Evolutionary conservation across 2,329 filamentous ascomycete genomes (phyloP).

Genomic region (Hymenoscyphus linearis): DNA sequence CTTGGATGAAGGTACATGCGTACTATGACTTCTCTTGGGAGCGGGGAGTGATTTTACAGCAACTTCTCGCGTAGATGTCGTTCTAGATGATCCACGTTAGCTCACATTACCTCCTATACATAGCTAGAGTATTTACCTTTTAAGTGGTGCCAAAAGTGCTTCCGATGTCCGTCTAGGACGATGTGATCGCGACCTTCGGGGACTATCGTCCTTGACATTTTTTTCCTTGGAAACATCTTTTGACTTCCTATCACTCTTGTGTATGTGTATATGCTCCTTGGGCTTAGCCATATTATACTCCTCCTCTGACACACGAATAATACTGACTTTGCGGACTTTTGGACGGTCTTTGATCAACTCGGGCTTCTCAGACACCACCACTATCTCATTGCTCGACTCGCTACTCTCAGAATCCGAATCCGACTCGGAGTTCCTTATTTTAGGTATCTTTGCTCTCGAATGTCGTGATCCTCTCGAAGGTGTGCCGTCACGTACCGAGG

Average conservation of each 20-base stretch:
- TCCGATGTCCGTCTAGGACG: constrained; percentile 19
- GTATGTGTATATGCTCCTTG: constrained; percentile 15
- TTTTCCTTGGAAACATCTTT: constrained; percentile 5
- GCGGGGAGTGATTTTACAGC: constrained; percentile 13
- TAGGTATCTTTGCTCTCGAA: constrained; percentile 12
- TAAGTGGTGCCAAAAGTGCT: constrained; percentile 21
- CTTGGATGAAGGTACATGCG: constrained; percentile 17
- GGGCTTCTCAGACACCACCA: constrained; percentile 1
- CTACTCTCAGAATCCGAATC: constrained; percentile 22
- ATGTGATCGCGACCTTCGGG: constrained; percentile 19
- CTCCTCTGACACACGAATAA: constrained; percentile 23
- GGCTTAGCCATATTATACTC: constrained; percentile 15
- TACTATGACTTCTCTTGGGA: constrained; percentile 22
- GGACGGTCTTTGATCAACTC: constrained; percentile 16
- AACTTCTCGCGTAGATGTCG: constrained; percentile 14
- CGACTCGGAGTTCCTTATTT: constrained; percentile 20
- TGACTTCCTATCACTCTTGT: constrained; percentile 12
- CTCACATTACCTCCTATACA: background rate
- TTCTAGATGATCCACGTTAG: constrained; percentile 12
- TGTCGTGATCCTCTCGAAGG: constrained; percentile 13
- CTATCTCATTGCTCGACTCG: constrained; percentile 9
- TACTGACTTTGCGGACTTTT: constrained; percentile 23
- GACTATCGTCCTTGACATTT: constrained; percentile 13
- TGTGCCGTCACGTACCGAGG: constrained; percentile 21
- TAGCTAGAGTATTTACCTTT: constrained; percentile 18